A percentile compares a stretch with the other conserved stretches of the same genome.
phyloP scores from a whole-genome alignment of 2,329 filamentous ascomycete species.

The Purpureocillium lavendulum region DNA sequence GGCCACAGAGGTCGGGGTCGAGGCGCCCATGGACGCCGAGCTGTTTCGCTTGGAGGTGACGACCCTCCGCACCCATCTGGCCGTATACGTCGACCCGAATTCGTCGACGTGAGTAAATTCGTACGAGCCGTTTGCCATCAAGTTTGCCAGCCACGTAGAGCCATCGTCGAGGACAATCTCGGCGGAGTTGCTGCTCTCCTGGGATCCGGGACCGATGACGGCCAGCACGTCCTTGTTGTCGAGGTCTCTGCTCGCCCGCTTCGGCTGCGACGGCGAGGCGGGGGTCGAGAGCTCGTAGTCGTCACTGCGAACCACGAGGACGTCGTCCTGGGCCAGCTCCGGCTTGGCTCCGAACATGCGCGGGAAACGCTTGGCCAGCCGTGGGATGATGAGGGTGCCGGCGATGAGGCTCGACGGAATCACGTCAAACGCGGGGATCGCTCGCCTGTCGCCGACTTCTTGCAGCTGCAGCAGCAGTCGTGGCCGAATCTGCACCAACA shows the following conservation, averaged over 20 bases:
- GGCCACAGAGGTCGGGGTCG: conserved; percentile 12
- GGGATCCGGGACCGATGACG: conserved; percentile 55
- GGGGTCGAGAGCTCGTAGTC: conserved; percentile 40
- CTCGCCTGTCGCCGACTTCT: conserved; percentile 51
- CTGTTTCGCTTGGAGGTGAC: conserved; percentile 11
- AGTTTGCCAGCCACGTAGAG: conserved; percentile 46
- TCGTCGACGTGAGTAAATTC: conserved; percentile 57
- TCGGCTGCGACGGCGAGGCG: conserved; percentile 20
- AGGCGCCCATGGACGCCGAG: conserved; percentile 8
- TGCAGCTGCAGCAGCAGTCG: conserved; percentile 66
- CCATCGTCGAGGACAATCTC: conserved; percentile 62
- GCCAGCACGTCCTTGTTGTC: conserved; percentile 51
- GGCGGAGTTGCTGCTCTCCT: conserved; percentile 38
- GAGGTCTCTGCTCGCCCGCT: conserved; percentile 37
- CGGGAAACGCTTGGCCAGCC: conserved; percentile 52
- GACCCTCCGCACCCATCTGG: conserved; percentile 57
- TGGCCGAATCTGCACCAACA: conserved; percentile 59
- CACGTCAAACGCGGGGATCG: conserved; percentile 64
- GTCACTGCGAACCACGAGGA: conserved; percentile 64
- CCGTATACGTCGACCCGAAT: conserved; percentile 49
- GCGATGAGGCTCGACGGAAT: conserved; percentile 57
- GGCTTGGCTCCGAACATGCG: conserved; percentile 56
- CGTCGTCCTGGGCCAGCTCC: conserved; percentile 57
- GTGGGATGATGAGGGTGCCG: conserved; percentile 47
- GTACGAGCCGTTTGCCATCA: conserved; percentile 48